These are phyloP conservation scores for Pyronema domesticum DNA, from an alignment of 495 filamentous ascomycete genomes.

Conservation along the genomic window DNA sequence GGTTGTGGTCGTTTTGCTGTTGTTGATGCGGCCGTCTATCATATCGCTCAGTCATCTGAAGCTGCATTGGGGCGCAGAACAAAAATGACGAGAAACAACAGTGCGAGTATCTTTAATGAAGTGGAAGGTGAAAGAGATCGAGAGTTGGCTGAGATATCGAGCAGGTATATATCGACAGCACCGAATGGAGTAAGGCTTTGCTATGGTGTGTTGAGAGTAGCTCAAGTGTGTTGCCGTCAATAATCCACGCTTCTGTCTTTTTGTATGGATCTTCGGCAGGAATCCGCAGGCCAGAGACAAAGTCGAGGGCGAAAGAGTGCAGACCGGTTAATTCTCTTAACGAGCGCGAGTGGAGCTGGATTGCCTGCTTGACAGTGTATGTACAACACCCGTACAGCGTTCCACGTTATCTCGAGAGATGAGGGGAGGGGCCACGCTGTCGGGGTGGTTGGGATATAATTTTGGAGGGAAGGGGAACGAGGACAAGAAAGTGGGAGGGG, in stretches of 20 bases:
- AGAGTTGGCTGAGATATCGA: constrained; percentile 1
- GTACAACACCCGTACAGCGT: constrained; percentile 3
- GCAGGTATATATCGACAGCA: not conserved
- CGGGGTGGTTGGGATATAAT: constrained; percentile 3
- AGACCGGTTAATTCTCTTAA: not conserved
- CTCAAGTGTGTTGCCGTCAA: not conserved
- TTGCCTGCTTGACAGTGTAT: not conserved
- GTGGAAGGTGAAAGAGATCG: not conserved
- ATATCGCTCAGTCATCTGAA: constrained; percentile 1
- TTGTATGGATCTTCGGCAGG: not conserved
- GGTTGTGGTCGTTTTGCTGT: not conserved
- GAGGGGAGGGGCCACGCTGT: constrained; percentile 1
- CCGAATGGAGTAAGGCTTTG: constrained; percentile 1
- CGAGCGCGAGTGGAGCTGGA: not conserved
- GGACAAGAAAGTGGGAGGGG: not conserved
- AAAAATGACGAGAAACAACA: not conserved
- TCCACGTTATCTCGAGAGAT: constrained; percentile 1
- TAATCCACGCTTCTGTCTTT: not conserved
- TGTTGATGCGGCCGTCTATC: constrained; percentile 1
- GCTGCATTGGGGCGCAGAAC: not conserved
- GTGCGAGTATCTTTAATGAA: not conserved
- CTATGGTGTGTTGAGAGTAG: not conserved
- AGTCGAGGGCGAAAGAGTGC: not conserved
- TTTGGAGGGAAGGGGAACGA: not conserved
- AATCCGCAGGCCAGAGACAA: not conserved